Percentiles rank a stretch among this genome's conserved stretches.
Conservation (phyloP, 2,329 filamentous ascomycete genomes). For the Aquanectria penicillioides region DNA sequence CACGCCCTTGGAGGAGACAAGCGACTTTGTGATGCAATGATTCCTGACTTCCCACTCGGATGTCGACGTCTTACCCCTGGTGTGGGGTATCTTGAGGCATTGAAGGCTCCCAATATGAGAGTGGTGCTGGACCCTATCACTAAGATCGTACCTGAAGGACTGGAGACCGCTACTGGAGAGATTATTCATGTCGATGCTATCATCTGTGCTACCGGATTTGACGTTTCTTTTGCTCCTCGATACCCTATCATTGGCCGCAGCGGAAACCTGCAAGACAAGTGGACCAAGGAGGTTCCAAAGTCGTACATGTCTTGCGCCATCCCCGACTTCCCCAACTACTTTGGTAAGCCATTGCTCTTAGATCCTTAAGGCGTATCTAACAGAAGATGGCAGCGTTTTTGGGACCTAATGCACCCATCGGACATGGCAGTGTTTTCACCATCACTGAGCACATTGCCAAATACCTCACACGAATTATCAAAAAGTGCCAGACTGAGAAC, state of each 20-base stretch:
- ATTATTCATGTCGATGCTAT: conserved; percentile 14
- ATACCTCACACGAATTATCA: conserved; percentile 60
- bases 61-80: conserved; percentile 21
- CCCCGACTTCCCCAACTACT: conserved; percentile 19
- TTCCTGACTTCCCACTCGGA: conserved; percentile 19
- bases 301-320: conserved; percentile 23
- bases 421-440: conserved; percentile 62
- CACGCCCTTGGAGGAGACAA: conserved; percentile 8
- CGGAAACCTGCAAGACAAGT: conserved; percentile 14
- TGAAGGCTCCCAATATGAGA: conserved; percentile 6
- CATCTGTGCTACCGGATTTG: conserved; percentile 17
- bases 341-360: background rate
- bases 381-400: conserved; percentile 53
- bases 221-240: conserved; percentile 19
- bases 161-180: background rate
- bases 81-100: conserved; percentile 14
- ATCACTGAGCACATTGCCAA: conserved; percentile 61
- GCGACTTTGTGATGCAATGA: conserved; percentile 16
- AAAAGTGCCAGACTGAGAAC: conserved; percentile 60
- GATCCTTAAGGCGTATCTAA: background rate
- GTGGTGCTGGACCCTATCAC: conserved; percentile 8
- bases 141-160: background rate
- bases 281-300: conserved; percentile 3
- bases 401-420: conserved; percentile 62
- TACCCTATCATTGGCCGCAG: conserved; percentile 11